Evolutionary conservation across 2,329 filamentous ascomycete species (phyloP).

Genomic region (Cladosporium sp.): DNA sequence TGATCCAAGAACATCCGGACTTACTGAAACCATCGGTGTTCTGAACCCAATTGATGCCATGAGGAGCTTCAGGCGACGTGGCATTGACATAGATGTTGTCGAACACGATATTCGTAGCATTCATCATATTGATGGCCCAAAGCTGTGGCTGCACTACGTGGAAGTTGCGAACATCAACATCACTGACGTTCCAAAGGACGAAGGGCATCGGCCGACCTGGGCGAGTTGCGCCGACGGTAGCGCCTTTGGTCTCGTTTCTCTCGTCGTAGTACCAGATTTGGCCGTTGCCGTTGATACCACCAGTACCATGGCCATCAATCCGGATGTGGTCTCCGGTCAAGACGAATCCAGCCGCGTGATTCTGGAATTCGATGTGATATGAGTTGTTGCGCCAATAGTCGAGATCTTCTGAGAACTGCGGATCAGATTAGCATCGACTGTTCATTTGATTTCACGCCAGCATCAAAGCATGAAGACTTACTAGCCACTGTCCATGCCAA

Average conservation of each 20-base stretch:
- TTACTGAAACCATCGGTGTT: constrained; percentile 52
- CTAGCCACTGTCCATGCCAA: constrained; percentile 49
- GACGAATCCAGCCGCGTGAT: constrained; percentile 52
- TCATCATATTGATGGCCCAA: constrained; percentile 56
- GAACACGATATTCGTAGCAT: constrained; percentile 51
- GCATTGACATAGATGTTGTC: constrained; percentile 50
- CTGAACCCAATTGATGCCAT: constrained; percentile 53
- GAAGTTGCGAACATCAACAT: constrained; percentile 52
- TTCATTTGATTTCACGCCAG: constrained; percentile 38
- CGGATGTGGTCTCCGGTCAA: constrained; percentile 48
- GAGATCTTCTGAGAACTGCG: constrained; percentile 23
- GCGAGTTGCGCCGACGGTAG: constrained; percentile 43
- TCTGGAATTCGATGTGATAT: constrained; percentile 52
- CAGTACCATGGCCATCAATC: constrained; percentile 50
- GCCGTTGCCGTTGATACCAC: constrained; percentile 53
- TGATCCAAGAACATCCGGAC: neutral
- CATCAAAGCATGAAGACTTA: constrained; percentile 29
- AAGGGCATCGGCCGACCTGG: constrained; percentile 55
- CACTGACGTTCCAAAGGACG: constrained; percentile 55
- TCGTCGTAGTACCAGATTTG: constrained; percentile 47
- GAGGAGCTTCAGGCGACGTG: constrained; percentile 47
- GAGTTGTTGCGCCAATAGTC: constrained; percentile 51
- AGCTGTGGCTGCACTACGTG: constrained; percentile 49
- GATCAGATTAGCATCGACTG: neutral
- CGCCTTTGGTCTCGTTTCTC: constrained; percentile 23